Evolutionary conservation across 1,284 basidiomycete genomes (phyloP).

Genomic region (Boletellus dicymbophilus): DNA sequence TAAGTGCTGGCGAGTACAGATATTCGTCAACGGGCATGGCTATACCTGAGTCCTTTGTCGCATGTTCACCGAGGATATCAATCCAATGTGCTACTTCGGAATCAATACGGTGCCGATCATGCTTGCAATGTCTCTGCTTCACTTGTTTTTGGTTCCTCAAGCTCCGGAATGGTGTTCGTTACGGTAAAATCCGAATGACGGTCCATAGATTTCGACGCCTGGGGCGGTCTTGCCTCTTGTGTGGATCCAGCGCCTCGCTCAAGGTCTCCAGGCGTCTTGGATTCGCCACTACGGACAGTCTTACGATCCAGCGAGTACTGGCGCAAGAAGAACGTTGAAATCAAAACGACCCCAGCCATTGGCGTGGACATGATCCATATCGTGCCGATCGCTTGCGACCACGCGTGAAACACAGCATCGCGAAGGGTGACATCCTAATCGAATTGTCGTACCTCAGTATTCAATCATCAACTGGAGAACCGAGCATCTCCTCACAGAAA

Average conservation of each 20-base stretch:
- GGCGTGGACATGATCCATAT: slow-evolving; percentile 77
- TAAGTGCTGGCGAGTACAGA: no score
- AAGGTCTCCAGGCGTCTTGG: slow-evolving; percentile 18
- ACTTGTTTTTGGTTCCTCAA: no score
- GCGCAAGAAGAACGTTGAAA: slow-evolving; percentile 60
- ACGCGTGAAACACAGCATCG: slow-evolving; percentile 64
- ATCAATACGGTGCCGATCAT: no score
- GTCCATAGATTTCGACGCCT: no score
- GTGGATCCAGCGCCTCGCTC: slow-evolving; percentile 12
- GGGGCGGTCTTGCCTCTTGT: no score
- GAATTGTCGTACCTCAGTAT: slow-evolving; percentile 1
- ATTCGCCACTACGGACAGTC: slow-evolving; percentile 43
- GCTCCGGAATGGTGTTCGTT: no score
- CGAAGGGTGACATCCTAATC: slow-evolving; percentile 49
- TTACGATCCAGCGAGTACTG: slow-evolving; percentile 66
- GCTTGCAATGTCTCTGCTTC: no score
- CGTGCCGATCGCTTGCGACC: slow-evolving; percentile 63
- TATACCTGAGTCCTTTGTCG: no score
- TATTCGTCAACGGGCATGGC: no score
- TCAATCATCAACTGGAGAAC: neutral
- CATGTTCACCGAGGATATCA: no score
- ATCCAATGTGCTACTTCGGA: no score
- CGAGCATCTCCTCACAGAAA: slow-evolving; percentile 45
- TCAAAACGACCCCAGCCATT: slow-evolving; percentile 54
- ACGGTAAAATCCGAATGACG: no score